Conservation (phyloP, 2,329 filamentous ascomycete genomes). For the Xylariaceae sp. region DNA sequence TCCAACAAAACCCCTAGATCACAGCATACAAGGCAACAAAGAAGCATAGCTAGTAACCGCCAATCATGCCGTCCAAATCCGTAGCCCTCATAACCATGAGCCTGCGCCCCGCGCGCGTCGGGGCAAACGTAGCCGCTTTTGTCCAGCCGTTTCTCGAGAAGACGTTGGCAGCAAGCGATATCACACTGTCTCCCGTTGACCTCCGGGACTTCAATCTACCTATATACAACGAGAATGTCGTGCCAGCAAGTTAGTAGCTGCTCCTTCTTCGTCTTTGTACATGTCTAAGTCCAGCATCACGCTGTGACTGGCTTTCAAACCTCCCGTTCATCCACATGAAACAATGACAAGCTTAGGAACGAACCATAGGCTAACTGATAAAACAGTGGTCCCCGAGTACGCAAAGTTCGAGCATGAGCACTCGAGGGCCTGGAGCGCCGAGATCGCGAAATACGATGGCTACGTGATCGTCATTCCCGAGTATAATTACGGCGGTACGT, state of each 20-base stretch:
- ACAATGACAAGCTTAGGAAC: background rate
- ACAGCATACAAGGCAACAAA: background rate
- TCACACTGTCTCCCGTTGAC: slow-evolving; percentile 44
- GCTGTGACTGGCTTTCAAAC: too few species aligned
- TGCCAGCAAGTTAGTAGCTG: slow-evolving; percentile 40
- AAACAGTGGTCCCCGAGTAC: slow-evolving; percentile 44
- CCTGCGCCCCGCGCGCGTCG: slow-evolving; percentile 43
- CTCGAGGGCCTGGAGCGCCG: slow-evolving; percentile 52
- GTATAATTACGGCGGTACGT: slow-evolving; percentile 59
- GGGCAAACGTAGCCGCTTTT: slow-evolving; percentile 44
- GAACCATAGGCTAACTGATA: background rate
- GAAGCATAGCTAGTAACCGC: background rate
- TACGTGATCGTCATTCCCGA: slow-evolving; percentile 60
- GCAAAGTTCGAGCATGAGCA: slow-evolving; percentile 49
- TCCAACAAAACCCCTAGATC: background rate
- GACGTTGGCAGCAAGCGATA: slow-evolving; percentile 25
- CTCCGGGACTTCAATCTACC: slow-evolving; percentile 51
- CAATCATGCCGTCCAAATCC: slow-evolving; percentile 37
- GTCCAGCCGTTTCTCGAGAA: slow-evolving; percentile 41
- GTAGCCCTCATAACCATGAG: slow-evolving; percentile 49
- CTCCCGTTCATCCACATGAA: background rate
- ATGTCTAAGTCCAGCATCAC: background rate
- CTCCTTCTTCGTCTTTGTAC: background rate
- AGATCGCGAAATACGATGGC: slow-evolving; percentile 52
- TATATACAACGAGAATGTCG: slow-evolving; percentile 51